Evolutionary conservation across 1,284 basidiomycete genomes (phyloP).

Genomic region (Tilletia walkeri): DNA sequence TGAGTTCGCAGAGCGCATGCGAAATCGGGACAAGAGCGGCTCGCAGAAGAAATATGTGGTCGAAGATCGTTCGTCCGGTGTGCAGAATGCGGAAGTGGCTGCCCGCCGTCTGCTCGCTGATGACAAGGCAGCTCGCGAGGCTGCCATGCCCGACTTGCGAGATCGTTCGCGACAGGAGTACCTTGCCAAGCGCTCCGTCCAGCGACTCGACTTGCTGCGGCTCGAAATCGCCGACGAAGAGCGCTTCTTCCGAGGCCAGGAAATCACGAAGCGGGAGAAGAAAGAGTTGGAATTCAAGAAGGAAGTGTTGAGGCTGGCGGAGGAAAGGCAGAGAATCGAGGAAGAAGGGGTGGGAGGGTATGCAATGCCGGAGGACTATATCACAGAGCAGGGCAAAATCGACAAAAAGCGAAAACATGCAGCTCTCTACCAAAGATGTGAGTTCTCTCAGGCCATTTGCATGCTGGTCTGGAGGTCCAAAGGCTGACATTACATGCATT

Average conservation of each 20-base stretch:
- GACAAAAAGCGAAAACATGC: conserved; percentile 91
- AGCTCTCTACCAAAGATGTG: conserved; percentile 88
- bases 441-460: conserved; percentile 51
- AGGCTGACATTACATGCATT: not conserved
- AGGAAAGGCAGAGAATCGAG: conserved; percentile 90
- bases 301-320: conserved; percentile 83
- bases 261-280: conserved; percentile 76
- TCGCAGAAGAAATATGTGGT: conserved; percentile 91
- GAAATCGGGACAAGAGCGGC: conserved; percentile 75
- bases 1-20: conserved; percentile 84
- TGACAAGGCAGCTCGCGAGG: conserved; percentile 37
- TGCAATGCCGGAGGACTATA: conserved; percentile 67
- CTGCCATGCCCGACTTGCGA: conserved; percentile 43
- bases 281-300: conserved; percentile 85
- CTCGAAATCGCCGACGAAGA: conserved; percentile 66
- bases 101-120: conserved; percentile 67
- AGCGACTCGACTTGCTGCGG: conserved; percentile 88
- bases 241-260: conserved; percentile 46
- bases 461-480: not conserved
- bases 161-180: conserved; percentile 73
- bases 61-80: conserved; percentile 71
- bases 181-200: conserved; percentile 88
- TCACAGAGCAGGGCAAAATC: conserved; percentile 97
- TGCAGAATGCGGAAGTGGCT: conserved; percentile 70
- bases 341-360: conserved; percentile 60